Evolutionary conservation across 2,329 filamentous ascomycete species (phyloP).

Genomic region (Phyllosticta citribraziliensis): DNA sequence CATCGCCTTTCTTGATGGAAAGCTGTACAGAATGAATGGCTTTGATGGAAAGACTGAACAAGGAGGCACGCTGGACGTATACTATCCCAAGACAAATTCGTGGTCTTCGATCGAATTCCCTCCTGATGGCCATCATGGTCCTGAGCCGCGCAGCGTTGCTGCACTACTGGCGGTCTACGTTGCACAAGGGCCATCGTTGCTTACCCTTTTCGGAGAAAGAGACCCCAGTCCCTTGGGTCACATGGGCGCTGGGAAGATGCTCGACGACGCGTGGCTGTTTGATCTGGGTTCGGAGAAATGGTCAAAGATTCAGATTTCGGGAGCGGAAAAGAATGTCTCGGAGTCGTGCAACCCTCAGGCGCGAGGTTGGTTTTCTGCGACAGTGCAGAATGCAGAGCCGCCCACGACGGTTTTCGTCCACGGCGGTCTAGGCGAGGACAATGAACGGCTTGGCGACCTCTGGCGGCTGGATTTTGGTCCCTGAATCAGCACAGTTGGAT

Average conservation of each 20-base stretch:
- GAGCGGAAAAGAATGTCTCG: slow-evolving; percentile 12
- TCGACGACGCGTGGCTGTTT: slow-evolving; percentile 42
- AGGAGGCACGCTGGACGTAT: slow-evolving; percentile 62
- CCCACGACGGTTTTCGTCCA: slow-evolving; percentile 36
- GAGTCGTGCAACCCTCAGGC: slow-evolving; percentile 24
- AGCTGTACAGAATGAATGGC: slow-evolving; percentile 70
- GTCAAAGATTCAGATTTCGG: slow-evolving; percentile 20
- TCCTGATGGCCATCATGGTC: slow-evolving; percentile 37
- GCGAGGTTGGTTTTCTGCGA: slow-evolving; percentile 47
- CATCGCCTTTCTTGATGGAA: slow-evolving; percentile 53
- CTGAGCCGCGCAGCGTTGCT: slow-evolving; percentile 41
- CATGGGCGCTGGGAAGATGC: slow-evolving; percentile 47
- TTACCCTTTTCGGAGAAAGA: slow-evolving; percentile 46
- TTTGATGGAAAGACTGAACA: slow-evolving; percentile 62
- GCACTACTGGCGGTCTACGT: slow-evolving; percentile 34
- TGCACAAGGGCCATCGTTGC: slow-evolving; percentile 26
- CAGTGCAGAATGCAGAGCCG: slow-evolving; percentile 24
- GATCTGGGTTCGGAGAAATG: slow-evolving; percentile 27
- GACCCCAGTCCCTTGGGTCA: slow-evolving; percentile 45
- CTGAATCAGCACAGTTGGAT: background rate
- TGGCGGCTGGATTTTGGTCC: slow-evolving; percentile 33
- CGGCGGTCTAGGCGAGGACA: slow-evolving; percentile 43
- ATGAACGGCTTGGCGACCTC: slow-evolving; percentile 41
- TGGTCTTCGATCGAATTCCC: slow-evolving; percentile 34
- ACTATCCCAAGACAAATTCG: slow-evolving; percentile 24